These are phyloP conservation scores for Moesziomyces sp. DNA, from an alignment of 1,284 basidiomycete species.

Conservation along the genomic window DNA sequence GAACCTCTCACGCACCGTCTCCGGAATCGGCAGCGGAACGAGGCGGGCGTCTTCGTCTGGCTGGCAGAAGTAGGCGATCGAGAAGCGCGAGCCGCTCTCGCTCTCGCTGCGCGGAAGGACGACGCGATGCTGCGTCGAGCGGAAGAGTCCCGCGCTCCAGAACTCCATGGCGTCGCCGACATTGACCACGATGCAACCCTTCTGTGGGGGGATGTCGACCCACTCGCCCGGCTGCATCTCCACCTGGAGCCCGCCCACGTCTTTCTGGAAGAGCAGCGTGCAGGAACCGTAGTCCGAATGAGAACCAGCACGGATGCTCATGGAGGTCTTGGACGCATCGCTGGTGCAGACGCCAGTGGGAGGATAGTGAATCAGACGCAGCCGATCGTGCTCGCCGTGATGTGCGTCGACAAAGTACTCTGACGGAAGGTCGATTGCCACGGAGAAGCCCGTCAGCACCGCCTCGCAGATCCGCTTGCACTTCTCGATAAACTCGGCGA, in stretches of 20 bases:
- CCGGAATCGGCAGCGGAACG: constrained; percentile 27
- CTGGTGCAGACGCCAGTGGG: constrained; percentile 23
- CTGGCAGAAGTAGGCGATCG: constrained; percentile 60
- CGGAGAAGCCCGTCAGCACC: constrained; percentile 48
- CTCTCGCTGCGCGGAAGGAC: constrained; percentile 43
- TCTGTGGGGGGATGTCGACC: constrained; percentile 80
- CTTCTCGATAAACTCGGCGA: constrained; percentile 39
- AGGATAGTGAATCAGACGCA: constrained; percentile 60
- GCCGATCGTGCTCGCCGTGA: constrained; percentile 50
- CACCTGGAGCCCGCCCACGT: constrained; percentile 85
- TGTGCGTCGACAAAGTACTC: constrained; percentile 37
- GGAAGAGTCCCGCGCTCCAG: constrained; percentile 53
- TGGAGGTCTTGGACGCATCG: neutral
- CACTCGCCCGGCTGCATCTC: constrained; percentile 67
- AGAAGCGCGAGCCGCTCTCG: constrained; percentile 49
- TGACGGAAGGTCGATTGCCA: constrained; percentile 37
- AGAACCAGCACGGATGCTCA: constrained; percentile 55
- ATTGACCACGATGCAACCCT: constrained; percentile 83
- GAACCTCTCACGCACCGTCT: constrained; percentile 10
- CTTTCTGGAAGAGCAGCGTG: constrained; percentile 84
- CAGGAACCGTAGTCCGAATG: constrained; percentile 80
- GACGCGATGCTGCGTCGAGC: constrained; percentile 58
- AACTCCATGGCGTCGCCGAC: constrained; percentile 78
- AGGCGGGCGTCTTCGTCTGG: constrained; percentile 51
- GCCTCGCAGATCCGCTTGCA: constrained; percentile 44